These are phyloP conservation scores for Suillus sp. DNA, from an alignment of 768 basidiomycete genomes.

Conservation along the genomic window DNA sequence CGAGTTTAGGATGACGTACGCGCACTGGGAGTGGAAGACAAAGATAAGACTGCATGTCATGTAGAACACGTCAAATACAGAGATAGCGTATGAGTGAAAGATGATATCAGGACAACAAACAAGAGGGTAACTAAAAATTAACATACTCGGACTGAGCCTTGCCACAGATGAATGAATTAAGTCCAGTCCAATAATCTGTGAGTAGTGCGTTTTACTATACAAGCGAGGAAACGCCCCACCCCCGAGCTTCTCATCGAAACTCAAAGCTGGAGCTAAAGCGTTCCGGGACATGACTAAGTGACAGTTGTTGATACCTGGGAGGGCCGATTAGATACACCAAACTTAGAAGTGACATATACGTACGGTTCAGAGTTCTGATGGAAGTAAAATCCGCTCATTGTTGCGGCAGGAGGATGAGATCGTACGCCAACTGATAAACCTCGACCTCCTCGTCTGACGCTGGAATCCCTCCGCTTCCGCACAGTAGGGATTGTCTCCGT, in stretches of 20 bases:
- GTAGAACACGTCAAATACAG: conserved; percentile 2
- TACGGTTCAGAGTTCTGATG: conserved; percentile 92
- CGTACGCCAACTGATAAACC: conserved; percentile 52
- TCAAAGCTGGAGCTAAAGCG: conserved; percentile 78
- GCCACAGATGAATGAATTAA: conserved; percentile 1
- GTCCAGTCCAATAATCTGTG: conserved; percentile 14
- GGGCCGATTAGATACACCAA: conserved; percentile 11
- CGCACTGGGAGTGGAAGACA: background rate
- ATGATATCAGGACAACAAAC: conserved; percentile 8
- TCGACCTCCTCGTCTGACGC: conserved; percentile 44
- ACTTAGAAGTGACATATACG: conserved; percentile 36
- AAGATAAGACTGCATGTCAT: conserved; percentile 2
- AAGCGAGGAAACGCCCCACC: conserved; percentile 10
- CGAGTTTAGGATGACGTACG: background rate
- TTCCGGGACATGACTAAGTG: conserved; percentile 77
- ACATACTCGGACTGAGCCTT: conserved; percentile 5
- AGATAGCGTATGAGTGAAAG: conserved; percentile 6
- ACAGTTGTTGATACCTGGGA: conserved; percentile 84
- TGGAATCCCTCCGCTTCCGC: conserved; percentile 47
- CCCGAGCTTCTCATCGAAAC: conserved; percentile 60
- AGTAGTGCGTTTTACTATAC: conserved; percentile 8
- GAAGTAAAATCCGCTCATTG: conserved; percentile 91
- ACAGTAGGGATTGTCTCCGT: conserved; percentile 40
- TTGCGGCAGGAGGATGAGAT: conserved; percentile 54
- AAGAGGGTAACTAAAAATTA: conserved; percentile 12